These are phyloP conservation scores for Boletus smithii DNA, from an alignment of 1,284 basidiomycete species.

Conservation along the genomic window DNA sequence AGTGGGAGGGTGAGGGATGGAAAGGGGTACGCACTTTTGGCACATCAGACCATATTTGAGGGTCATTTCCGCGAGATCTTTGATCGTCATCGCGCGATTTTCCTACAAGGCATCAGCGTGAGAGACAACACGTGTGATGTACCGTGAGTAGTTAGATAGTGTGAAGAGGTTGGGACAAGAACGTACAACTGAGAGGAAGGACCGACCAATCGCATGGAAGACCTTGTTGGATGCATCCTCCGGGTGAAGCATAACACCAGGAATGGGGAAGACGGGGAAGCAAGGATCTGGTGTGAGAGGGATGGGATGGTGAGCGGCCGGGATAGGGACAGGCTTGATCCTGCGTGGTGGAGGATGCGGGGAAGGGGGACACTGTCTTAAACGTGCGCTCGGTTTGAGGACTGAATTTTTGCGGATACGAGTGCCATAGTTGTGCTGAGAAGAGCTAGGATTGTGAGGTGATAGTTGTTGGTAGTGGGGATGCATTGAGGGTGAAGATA, in stretches of 20 bases:
- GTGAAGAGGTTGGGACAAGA: conserved; percentile 7
- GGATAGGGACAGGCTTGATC: conserved; percentile 36
- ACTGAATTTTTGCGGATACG: conserved; percentile 52
- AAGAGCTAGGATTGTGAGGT: conserved; percentile 11
- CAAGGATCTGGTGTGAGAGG: conserved; percentile 14
- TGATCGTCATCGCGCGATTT: conserved; percentile 79
- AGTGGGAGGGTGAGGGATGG: conserved; percentile 11
- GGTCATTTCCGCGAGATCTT: conserved; percentile 71
- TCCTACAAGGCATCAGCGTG: conserved; percentile 40
- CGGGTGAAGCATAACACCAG: conserved; percentile 60
- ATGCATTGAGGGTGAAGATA: conserved; percentile 32
- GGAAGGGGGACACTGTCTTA: conserved; percentile 40
- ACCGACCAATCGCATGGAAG: conserved; percentile 64
- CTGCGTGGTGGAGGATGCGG: conserved; percentile 34
- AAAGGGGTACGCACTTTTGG: conserved; percentile 57
- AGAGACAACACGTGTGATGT: conserved; percentile 13
- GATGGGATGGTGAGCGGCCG: conserved; percentile 17
- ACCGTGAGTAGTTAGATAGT: conserved; percentile 13
- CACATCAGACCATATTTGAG: conserved; percentile 62
- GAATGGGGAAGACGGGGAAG: conserved; percentile 50
- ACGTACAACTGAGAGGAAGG: conserved; percentile 70
- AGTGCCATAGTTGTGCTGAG: conserved; percentile 46
- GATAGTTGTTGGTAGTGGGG: conserved; percentile 31
- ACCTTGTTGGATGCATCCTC: conserved; percentile 69
- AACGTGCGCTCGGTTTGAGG: conserved; percentile 49